Evolutionary conservation across 2,329 filamentous ascomycete species (phyloP), one percentile per base, ranked within the genome.

Genomic region (Leptographium wingfieldii): DNA sequence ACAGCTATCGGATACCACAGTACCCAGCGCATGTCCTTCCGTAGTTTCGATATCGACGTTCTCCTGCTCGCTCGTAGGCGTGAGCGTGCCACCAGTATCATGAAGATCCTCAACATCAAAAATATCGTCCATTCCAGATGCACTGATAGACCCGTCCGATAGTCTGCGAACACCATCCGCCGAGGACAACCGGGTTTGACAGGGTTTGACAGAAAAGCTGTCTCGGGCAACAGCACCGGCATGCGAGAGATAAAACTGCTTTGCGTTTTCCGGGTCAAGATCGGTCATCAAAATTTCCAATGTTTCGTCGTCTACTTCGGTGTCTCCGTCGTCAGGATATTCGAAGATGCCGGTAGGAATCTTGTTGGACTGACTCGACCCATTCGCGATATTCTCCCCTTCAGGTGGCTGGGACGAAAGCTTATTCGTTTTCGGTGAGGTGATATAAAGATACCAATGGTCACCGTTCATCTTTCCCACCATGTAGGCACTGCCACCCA

Each of bases 391-490:
- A n/a, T 25, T 46, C 4, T 82, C 75, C 55, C 73, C 72, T 54
- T 81, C 76, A 6, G 92, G 92, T 12, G 88, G 95, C 35, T 85
- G 79, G 60, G 92, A 92, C 5, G 92, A 91, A 0, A 92, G 95
- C 65, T 95, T 78, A 59, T 82, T 77, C 55, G 83, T 86, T 70
- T 87, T 86, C 22, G 94, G 92, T 57, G 90, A 90, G 14, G 94
- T 97, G 68, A 97, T 86, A 76, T 99, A 99, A 60, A 99, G 78
- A 72, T 97, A 97, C 94, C 94, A 99, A 69, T 99, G 94, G 73
- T 99, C 94, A 61, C 94, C 92, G 67, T 99, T 99, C 92, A 97
- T 97, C 77, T 96, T 97, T 69, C 94, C 94, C 65, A 99, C 95
- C 92, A 97, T 96, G 74, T 99, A 99, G 57, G 94, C 94, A 73